Conservation (phyloP, 306 rosid species). For the Glycyrrhiza uralensis region DNA sequence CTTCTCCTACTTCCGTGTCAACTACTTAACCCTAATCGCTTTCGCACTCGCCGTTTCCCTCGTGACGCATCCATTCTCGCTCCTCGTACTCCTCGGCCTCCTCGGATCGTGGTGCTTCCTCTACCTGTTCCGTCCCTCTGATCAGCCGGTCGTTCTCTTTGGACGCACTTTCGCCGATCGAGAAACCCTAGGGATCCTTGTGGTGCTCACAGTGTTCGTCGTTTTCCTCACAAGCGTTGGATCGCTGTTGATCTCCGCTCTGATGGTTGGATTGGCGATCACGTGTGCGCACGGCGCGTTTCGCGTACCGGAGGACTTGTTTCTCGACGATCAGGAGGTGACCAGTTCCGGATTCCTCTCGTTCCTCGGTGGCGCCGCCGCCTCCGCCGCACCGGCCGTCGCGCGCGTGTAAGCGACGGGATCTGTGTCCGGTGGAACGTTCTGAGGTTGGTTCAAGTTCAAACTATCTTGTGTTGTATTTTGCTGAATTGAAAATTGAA, state of each 20-base stretch:
- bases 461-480: conserved; percentile 25
- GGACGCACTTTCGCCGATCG: conserved; percentile 84
- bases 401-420: conserved; percentile 48
- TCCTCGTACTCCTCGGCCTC: conserved; percentile 71
- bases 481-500: conserved; percentile 21
- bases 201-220: conserved; percentile 60
- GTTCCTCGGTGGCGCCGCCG: conserved; percentile 82
- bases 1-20: conserved; percentile 78
- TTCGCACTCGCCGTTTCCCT: conserved; percentile 74
- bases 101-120: conserved; percentile 79
- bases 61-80: conserved; percentile 76
- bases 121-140: conserved; percentile 78
- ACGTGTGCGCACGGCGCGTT: conserved; percentile 83
- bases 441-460: conserved; percentile 47
- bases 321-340: conserved; percentile 88
- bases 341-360: conserved; percentile 69
- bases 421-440: conserved; percentile 21
- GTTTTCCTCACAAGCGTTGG: conserved; percentile 85
- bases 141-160: conserved; percentile 70
- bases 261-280: conserved; percentile 66
- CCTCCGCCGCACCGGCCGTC: conserved; percentile 55
- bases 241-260: conserved; percentile 80
- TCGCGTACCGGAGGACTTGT: conserved; percentile 84
- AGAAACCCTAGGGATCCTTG: conserved; percentile 66
- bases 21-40: conserved; percentile 61